phyloP scores from a whole-genome alignment of 345 rosid genomes.

The Viola odorata region DNA sequence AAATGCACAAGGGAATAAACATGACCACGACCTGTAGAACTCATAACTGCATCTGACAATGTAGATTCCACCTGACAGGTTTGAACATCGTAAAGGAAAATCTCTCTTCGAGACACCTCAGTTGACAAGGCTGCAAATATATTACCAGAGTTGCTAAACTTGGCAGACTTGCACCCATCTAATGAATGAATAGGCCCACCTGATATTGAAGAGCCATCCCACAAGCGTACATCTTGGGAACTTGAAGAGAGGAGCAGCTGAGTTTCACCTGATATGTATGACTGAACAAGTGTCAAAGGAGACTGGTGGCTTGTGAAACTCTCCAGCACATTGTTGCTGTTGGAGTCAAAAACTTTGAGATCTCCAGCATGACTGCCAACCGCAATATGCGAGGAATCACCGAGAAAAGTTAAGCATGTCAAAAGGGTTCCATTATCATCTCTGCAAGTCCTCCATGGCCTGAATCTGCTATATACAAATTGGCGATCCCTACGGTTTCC shows the following conservation, averaged over 20 bases:
- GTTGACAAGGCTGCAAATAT: slow-evolving; percentile 63
- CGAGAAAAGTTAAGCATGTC: slow-evolving; percentile 77
- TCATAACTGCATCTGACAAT: slow-evolving; percentile 50
- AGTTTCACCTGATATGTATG: slow-evolving; percentile 51
- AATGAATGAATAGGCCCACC: slow-evolving; percentile 71
- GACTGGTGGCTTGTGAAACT: slow-evolving; percentile 71
- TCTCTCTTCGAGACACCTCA: slow-evolving; percentile 58
- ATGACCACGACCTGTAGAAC: slow-evolving; percentile 61
- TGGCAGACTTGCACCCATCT: slow-evolving; percentile 82
- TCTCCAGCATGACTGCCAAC: slow-evolving; percentile 88
- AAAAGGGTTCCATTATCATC: slow-evolving; percentile 73
- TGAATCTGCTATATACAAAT: slow-evolving; percentile 91
- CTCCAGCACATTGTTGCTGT: slow-evolving; percentile 61
- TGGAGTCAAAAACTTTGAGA: slow-evolving; percentile 66
- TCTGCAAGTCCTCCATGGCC: slow-evolving; percentile 89
- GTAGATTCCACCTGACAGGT: slow-evolving; percentile 49
- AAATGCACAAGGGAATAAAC: slow-evolving; percentile 78
- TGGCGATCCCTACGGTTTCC: slow-evolving; percentile 96
- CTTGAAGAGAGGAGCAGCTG: slow-evolving; percentile 85
- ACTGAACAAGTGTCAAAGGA: slow-evolving; percentile 71
- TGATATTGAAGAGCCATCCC: slow-evolving; percentile 72
- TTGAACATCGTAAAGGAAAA: slow-evolving; percentile 79
- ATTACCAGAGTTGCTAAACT: slow-evolving; percentile 78
- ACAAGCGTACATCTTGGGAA: slow-evolving; percentile 69
- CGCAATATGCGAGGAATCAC: slow-evolving; percentile 74